Evolutionary conservation across 441 rosid species (phyloP).

Genomic region (Cnidoscolus chayamansa): DNA sequence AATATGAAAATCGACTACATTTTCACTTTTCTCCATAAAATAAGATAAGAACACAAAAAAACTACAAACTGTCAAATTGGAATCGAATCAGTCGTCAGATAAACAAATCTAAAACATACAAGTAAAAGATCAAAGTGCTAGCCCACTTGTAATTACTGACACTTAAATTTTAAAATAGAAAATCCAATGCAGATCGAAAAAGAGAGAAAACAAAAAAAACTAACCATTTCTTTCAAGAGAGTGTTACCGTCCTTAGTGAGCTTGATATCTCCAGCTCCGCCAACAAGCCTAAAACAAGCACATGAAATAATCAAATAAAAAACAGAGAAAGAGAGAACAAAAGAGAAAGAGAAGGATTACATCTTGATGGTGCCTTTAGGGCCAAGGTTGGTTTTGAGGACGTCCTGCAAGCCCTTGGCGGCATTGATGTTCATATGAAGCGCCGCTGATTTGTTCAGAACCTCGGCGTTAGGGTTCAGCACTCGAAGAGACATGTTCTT

Average conservation of each 20-base stretch:
- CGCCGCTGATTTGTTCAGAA: slow-evolving; percentile 96
- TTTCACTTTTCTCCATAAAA: no score
- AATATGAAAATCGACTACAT: no score
- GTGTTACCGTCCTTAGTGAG: slow-evolving; percentile 96
- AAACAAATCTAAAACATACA: no score
- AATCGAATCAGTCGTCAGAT: no score
- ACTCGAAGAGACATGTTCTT: slow-evolving; percentile 78
- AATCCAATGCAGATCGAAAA: slow-evolving; percentile 2
- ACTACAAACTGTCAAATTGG: no score
- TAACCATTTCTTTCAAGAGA: slow-evolving; percentile 90
- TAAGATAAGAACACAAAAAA: no score
- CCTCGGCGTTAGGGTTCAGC: slow-evolving; percentile 95
- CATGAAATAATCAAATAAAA: slow-evolving; percentile 1
- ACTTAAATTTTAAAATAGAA: not conserved
- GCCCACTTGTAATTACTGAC: no score
- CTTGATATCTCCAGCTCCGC: slow-evolving; percentile 96
- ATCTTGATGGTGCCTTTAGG: slow-evolving; percentile 99
- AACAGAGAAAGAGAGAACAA: not conserved
- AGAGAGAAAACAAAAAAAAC: not conserved
- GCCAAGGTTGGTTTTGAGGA: slow-evolving; percentile 87
- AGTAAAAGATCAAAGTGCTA: no score
- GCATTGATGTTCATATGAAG: slow-evolving; percentile 98
- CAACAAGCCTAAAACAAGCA: slow-evolving; percentile 64
- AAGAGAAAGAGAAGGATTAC: slow-evolving; percentile 27
- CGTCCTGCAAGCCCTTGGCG: slow-evolving; percentile 93